Evolutionary conservation across 2,329 filamentous ascomycete genomes (phyloP), one percentile per base, ranked within the genome.

Genomic region (Diaporthe australafricana): DNA sequence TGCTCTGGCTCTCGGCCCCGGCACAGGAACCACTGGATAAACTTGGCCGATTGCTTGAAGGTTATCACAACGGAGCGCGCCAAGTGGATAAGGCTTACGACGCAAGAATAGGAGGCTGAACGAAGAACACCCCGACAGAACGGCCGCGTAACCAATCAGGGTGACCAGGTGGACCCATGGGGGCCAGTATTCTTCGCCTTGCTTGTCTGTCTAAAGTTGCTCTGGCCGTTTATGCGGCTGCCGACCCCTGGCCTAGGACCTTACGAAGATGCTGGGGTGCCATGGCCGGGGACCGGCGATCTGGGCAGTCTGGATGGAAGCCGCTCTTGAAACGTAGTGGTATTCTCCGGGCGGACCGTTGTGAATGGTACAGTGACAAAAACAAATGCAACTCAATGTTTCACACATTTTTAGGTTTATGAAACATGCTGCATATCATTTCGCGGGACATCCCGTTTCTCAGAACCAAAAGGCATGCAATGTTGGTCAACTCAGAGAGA

Each of bases 51-150:
- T 32, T 14, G 12, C 40, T 12, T 62, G 40, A 30, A 45, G 56
- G 27, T 62, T 47, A 47, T 62, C 56, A 14, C 40, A 32, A 30
- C 8, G 25, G 6, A 62, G 17, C 7, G 56, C 56, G 56, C 56
- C 56, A 62, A 62, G 56, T 62, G 56, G 56, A 47, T 47, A 47
- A 60, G 14, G 56, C 56, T 62, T 62, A 47, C 56, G 56, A 62
- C 56, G 56, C 56, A 62, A 25, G 56, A 62, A 40, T 30, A 32
- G 25, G 56, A 62, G 56, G 56, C 56, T 62, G 40, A 62, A 62
- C 32, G 30, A 62, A 38, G 45, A 30, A 55, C 25, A 25, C 56
- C 7, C 56, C 56, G 35, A 47, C 56, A 62, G 52, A 45, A 45
- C 11, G 25, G n/a, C 56, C 40, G 25, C 17, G n/a, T 6, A 4